Base-by-base conservation (phyloP, 306 rosid species). In the Pterocarpus macrocarpus region DNA sequence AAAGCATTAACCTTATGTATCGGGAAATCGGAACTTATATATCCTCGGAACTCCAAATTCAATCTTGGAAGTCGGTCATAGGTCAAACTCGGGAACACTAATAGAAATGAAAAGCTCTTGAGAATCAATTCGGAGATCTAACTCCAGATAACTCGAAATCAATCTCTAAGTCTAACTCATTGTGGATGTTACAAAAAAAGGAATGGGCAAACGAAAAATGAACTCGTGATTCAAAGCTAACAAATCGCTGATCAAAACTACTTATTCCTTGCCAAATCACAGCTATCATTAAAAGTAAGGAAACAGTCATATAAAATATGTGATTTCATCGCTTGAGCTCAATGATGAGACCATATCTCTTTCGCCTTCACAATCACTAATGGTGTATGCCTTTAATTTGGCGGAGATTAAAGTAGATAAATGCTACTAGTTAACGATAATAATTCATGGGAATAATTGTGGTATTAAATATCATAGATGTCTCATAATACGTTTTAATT, bases 311-410 rank as follows among this genome's bases (percentile, higher is more conserved):
- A 53, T 22, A 39, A 64, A 64, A 73, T 4, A 22, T 55, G 75
- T 55, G 69, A 66, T 74, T 81, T 74, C 71, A 52, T 64, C 8
- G 38, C 61, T 28, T 30, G 14, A 73, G 38, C 55, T 66, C 76
- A 36, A 68, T 75, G 71, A 82, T 68, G 55, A 75, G 56, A 55
- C 33, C 41, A 22, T 22, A 38, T 41, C 6, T 35, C 17, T 59
- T 8, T 71, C 16, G 55, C 47, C 56, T 49, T 55, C 47, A 55
- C 13, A 33, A 5, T 69, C 63, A 13, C 63, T 16, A 15, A 45
- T 56, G 55, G 44, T 55, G 56, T 34, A 41, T 33, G 75, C 47
- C 8, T 65, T 38, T 38, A 38, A 38, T 34, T 41, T 7, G 70
- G 41, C 35, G 83, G 44, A 47, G 13, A 61, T 61, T 53, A 49